These are phyloP conservation scores for Penicillium fimorum DNA, from an alignment of 495 filamentous ascomycete species.

Conservation along the genomic window DNA sequence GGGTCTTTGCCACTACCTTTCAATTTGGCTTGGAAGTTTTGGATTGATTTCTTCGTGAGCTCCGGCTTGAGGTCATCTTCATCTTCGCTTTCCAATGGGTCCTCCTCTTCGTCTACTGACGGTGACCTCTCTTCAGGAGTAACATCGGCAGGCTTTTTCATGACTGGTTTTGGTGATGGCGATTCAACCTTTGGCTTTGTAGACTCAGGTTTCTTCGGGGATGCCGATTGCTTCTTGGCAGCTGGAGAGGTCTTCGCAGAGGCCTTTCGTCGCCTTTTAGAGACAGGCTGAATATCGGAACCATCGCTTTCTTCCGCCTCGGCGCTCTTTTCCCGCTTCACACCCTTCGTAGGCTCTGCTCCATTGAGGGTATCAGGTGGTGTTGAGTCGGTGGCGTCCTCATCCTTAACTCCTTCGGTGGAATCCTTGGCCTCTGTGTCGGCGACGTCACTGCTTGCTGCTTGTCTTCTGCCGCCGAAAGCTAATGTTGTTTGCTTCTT, in stretches of 20 bases:
- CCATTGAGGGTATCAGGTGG: slow-evolving; percentile 4
- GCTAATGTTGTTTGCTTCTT: slow-evolving; percentile 73
- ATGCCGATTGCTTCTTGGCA: slow-evolving; percentile 27
- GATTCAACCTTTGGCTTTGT: slow-evolving; percentile 19
- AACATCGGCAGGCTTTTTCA: slow-evolving; percentile 41
- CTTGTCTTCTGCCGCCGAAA: slow-evolving; percentile 50
- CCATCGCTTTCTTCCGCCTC: slow-evolving; percentile 45
- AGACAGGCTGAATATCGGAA: slow-evolving; percentile 54
- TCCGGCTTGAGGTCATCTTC: slow-evolving; percentile 77
- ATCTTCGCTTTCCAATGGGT: slow-evolving; percentile 49
- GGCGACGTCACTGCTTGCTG: slow-evolving; percentile 22
- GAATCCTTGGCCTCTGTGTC: slow-evolving; percentile 32
- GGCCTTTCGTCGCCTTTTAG: slow-evolving; percentile 39
- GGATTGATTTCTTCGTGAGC: slow-evolving; percentile 69
- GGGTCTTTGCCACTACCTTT: slow-evolving; percentile 66
- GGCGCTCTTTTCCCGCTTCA: slow-evolving; percentile 41
- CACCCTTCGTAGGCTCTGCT: slow-evolving; percentile 12
- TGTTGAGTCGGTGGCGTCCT: slow-evolving; percentile 29
- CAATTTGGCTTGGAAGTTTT: slow-evolving; percentile 80
- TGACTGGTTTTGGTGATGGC: slow-evolving; percentile 23
- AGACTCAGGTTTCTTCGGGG: slow-evolving; percentile 25
- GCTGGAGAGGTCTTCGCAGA: slow-evolving; percentile 13
- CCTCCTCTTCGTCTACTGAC: slow-evolving; percentile 49
- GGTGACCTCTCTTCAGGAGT: slow-evolving; percentile 35
- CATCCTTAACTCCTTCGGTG: slow-evolving; percentile 38